Conservation (phyloP, 352 stramenopile species). For the Pythium sukuiense region DNA sequence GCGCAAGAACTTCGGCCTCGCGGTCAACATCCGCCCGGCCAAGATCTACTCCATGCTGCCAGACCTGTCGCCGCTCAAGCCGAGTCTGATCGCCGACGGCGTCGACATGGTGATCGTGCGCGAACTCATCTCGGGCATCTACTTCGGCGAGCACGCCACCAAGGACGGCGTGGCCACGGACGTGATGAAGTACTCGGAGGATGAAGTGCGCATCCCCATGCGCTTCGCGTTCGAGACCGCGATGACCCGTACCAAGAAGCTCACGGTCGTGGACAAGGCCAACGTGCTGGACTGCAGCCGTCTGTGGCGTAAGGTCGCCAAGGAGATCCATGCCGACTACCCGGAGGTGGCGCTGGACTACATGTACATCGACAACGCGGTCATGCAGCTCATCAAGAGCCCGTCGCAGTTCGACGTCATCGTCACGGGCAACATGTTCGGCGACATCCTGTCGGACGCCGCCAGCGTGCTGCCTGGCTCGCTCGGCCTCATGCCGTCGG, state of each 20-base stretch:
- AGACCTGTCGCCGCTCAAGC: slow-evolving; percentile 96
- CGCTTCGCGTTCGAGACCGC: slow-evolving; percentile 87
- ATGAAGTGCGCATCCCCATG: slow-evolving; percentile 87
- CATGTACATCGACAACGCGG: slow-evolving; percentile 99
- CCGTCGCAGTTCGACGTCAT: slow-evolving; percentile 99
- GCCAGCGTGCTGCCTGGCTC: slow-evolving; percentile 97
- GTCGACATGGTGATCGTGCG: slow-evolving; percentile 99
- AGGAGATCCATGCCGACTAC: slow-evolving; percentile 90
- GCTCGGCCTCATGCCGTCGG: slow-evolving; percentile 98
- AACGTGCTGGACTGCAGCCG: slow-evolving; percentile 98
- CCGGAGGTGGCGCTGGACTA: slow-evolving; percentile 94
- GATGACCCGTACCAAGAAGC: slow-evolving; percentile 86
- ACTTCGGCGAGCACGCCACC: slow-evolving; percentile 94
- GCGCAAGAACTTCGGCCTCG: slow-evolving; percentile 97
- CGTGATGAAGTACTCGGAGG: slow-evolving; percentile 98
- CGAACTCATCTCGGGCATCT: slow-evolving; percentile 98
- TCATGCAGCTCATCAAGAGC: slow-evolving; percentile 98
- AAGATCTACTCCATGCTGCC: slow-evolving; percentile 98
- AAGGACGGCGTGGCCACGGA: slow-evolving; percentile 77
- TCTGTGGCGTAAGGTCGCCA: slow-evolving; percentile 91
- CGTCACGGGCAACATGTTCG: slow-evolving; percentile 99
- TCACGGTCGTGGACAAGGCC: slow-evolving; percentile 99
- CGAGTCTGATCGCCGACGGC: slow-evolving; percentile 93
- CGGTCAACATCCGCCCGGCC: slow-evolving; percentile 97
- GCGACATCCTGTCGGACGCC: slow-evolving; percentile 98